Evolutionary conservation across 2,329 filamentous ascomycete species (phyloP).

Genomic region (Byssothecium circinans): DNA sequence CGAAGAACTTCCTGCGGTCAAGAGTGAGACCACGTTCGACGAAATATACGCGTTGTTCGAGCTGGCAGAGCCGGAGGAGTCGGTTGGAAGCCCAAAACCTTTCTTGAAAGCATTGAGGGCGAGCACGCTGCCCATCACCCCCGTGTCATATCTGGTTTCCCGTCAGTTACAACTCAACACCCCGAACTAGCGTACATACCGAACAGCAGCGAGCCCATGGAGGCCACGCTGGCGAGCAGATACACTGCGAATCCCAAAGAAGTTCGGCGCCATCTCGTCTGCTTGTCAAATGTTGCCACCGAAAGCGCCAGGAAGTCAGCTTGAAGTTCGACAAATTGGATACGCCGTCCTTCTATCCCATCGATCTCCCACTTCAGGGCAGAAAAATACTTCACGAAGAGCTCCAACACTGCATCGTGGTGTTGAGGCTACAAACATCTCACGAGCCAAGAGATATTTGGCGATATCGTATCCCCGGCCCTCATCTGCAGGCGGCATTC

Average conservation of each 20-base stretch:
- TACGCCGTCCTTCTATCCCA: not conserved
- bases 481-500: slow-evolving; percentile 4
- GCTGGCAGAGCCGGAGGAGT: slow-evolving; percentile 35
- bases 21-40: slow-evolving; percentile 74
- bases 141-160: slow-evolving; percentile 45
- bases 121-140: slow-evolving; percentile 47
- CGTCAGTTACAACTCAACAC: not conserved
- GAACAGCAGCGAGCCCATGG: slow-evolving; percentile 49
- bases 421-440: slow-evolving; percentile 1
- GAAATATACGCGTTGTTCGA: slow-evolving; percentile 41
- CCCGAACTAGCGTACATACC: slow-evolving; percentile 22
- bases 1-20: slow-evolving; percentile 79
- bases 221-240: slow-evolving; percentile 48
- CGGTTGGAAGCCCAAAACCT: slow-evolving; percentile 44
- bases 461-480: slow-evolving; percentile 1
- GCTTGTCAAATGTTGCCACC: not conserved
- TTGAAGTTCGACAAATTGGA: not conserved
- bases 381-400: no score
- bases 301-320: not conserved
- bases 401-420: no score
- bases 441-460: slow-evolving; percentile 5
- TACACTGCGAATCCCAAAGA: slow-evolving; percentile 51
- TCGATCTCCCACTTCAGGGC: not conserved
- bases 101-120: slow-evolving; percentile 45
- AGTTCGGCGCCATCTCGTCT: slow-evolving; percentile 14